Base-by-base conservation (phyloP, 257 asterid species). In the Eustoma russellianum region DNA sequence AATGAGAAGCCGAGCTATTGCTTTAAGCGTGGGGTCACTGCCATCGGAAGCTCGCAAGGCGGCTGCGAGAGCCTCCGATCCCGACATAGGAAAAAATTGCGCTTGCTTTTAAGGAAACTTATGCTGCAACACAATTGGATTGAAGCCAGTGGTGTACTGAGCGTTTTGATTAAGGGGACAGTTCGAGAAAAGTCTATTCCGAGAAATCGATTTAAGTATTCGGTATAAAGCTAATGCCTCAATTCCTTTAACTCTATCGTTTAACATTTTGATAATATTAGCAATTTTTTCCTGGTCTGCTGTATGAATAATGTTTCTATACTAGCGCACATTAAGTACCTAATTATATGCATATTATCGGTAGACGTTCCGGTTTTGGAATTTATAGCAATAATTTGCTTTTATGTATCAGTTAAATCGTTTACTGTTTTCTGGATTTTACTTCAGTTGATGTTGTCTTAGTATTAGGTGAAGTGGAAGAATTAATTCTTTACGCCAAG, bases 81-180 rank as follows among this genome's bases (percentile, higher is more conserved):
- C 4, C 62, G 62, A 49, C 86, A 86, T 73, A 69, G 86, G 77
- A 47, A 57, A 46, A 77, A 68, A 62, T 75, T 86, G 28, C 68
- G 70, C 61, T 57, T 64, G 41, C 64, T 83, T 34, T 71, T 90
- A 62, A 46, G 52, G 17, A 62, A 63, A 65, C 78, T 83, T 46
- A 46, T 75, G 40, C 64, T 43, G 48, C 70, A 55, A 49, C 88
- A 69, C n/a, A 84, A 81, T 51, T 90, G 91, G 96, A 66, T 16
- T 7, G 93, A 82, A 64, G 93, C 93, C 17, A 69, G 93, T 59
- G 98, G 93, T 40, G 88, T 78, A 13, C 43, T 90, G 53, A 76
- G 86, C 14, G 83, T 82, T 17, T 79, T 90, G 76, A 78, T 83
- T 55, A 80, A 70, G 57, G 94, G 72, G 16, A 71, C 83, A 34